phyloP scores from a whole-genome alignment of 2,329 filamentous ascomycete genomes.

The Ceratocystis ficicola region DNA sequence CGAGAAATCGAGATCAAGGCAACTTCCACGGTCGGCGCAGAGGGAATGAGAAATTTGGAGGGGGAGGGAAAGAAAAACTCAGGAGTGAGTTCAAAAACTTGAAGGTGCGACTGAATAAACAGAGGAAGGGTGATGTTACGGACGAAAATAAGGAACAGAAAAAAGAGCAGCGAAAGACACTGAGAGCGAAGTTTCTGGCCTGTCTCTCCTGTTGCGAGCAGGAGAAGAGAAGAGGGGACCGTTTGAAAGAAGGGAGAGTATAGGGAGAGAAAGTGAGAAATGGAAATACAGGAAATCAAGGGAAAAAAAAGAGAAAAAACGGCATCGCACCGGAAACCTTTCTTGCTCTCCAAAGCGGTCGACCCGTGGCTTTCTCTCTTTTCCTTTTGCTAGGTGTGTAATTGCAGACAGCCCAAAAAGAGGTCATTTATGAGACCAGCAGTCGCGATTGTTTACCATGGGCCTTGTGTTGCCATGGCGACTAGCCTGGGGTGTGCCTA shows the following conservation, averaged over 20 bases:
- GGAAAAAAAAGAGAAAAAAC: background rate
- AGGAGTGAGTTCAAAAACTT: background rate
- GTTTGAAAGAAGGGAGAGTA: constrained; percentile 2
- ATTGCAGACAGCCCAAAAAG: constrained; percentile 10
- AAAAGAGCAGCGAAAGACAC: background rate
- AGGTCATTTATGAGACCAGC: constrained; percentile 1
- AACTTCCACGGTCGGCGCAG: background rate
- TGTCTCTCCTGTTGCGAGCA: background rate
- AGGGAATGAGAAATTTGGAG: background rate
- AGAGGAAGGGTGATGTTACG: background rate
- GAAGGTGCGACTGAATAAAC: background rate
- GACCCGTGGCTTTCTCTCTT: background rate
- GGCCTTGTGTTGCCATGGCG: constrained; percentile 5
- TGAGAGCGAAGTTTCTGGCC: background rate
- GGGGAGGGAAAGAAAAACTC: background rate
- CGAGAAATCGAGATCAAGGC: background rate
- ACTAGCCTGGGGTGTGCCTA: constrained; percentile 2
- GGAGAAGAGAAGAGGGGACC: constrained; percentile 3
- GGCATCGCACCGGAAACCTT: background rate
- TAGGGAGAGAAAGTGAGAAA: background rate
- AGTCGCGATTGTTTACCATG: constrained; percentile 15
- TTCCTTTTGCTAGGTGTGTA: constrained; percentile 13
- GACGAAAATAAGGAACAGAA: constrained; percentile 4
- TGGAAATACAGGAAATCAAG: background rate
- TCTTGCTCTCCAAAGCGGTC: background rate